Percentiles rank a stretch among this genome's conserved stretches.
phyloP scores from a whole-genome alignment of 2,329 filamentous ascomycete species.

The Colletotrichum paranaense region DNA sequence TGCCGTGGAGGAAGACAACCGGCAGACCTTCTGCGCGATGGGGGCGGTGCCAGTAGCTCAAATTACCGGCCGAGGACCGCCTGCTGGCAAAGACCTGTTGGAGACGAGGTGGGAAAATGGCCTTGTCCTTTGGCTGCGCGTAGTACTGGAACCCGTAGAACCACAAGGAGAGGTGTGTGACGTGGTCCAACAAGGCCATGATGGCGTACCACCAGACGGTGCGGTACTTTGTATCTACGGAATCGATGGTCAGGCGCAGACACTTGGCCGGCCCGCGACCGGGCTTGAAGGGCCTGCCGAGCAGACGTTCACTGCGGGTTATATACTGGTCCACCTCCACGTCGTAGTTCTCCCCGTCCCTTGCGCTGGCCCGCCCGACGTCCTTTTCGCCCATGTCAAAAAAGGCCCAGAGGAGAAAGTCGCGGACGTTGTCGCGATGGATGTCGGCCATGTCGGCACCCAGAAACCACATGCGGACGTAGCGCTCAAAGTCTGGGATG shows the following conservation, averaged over 20 bases:
- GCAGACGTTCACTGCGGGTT: slow-evolving; percentile 58
- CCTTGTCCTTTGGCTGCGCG: slow-evolving; percentile 49
- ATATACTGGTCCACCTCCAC: slow-evolving; percentile 67
- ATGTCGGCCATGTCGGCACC: slow-evolving; percentile 68
- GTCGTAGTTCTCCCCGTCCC: slow-evolving; percentile 46
- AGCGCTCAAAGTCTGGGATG: slow-evolving; percentile 65
- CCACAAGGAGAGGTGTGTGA: slow-evolving; percentile 56
- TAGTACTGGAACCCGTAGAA: slow-evolving; percentile 64
- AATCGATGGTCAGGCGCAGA: slow-evolving; percentile 72
- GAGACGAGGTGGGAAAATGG: slow-evolving; percentile 8
- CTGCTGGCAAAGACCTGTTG: slow-evolving; percentile 44
- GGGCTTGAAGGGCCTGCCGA: slow-evolving; percentile 60
- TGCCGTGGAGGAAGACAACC: slow-evolving; percentile 77
- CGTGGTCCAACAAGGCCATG: slow-evolving; percentile 65
- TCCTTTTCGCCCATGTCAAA: slow-evolving; percentile 38
- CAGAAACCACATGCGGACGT: slow-evolving; percentile 75
- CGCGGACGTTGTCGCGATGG: slow-evolving; percentile 73
- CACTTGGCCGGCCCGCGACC: slow-evolving; percentile 68
- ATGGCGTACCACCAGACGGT: slow-evolving; percentile 72
- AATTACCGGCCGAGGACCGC: slow-evolving; percentile 57
- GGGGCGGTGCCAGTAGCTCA: slow-evolving; percentile 75
- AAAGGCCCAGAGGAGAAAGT: slow-evolving; percentile 74
- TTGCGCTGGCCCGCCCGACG: not conserved
- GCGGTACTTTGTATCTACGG: slow-evolving; percentile 68
- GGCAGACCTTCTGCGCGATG: slow-evolving; percentile 69